Base-by-base conservation (phyloP, 768 basidiomycete genomes). In the Hemileccinum impolitum region DNA sequence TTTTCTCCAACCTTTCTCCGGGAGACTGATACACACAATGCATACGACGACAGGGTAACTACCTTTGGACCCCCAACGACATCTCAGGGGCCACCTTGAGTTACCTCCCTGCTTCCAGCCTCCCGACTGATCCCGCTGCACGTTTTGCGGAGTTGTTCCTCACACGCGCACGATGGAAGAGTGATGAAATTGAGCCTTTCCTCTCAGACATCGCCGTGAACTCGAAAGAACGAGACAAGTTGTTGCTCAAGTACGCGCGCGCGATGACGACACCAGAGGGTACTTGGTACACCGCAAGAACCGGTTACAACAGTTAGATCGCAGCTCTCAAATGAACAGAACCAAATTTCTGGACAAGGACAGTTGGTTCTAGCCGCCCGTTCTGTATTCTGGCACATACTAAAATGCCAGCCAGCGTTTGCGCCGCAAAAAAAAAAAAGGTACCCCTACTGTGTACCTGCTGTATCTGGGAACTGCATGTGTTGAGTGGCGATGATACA, bases 131-230 rank as follows among this genome's bases (percentile, higher is more conserved):
- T 43, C 87, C 94, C 6, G 74, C 84, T 1, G 78, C 81, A 8
- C 85, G 95, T 14, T 98, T 98, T 70, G 67, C 79, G 12, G 91
- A 95, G 54, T 78, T 98, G 14, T 99, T 99, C 74, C 73, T 90
- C 34, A 87, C 85, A 9, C 81, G 85, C 6, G 54, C 79, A 18
- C 79, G 79, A 39, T 94, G 92, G 91, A 82, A 77, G 59, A 78
- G 75, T 6, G 82, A 87, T 12, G 91, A 94, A 15, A 87, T 97
- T 51, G 69, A 72, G 23, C 89, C 87, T 4, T 98, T 94, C 70
- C 70, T 98, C 12, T 68, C 74, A 6, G 92, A 92, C 53, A 82
- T 96, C 47, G 85, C 85, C 0, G 74, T 93, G n/a, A 84, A 90
- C 61, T 70, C 73, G 8, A 95, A 96, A 67, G 91, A 91, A 61